These are phyloP conservation scores for Dactylellina cionopaga DNA, from an alignment of 2,329 filamentous ascomycete genomes.

Conservation along the genomic window DNA sequence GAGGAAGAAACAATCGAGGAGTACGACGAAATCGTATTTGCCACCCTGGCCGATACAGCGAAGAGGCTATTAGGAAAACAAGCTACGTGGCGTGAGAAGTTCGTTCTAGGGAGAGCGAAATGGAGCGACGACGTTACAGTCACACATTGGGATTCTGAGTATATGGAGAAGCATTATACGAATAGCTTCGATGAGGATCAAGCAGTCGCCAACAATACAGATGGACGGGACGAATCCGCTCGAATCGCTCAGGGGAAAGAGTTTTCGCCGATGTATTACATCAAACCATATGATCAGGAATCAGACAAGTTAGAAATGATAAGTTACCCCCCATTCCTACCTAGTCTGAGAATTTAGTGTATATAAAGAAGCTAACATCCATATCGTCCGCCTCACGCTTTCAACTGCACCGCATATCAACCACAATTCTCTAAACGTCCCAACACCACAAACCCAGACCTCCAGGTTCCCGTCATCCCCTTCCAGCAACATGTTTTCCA, in stretches of 20 bases:
- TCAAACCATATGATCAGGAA: conserved; percentile 69
- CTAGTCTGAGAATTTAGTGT: not conserved
- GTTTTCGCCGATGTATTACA: conserved; percentile 74
- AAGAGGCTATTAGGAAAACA: conserved; percentile 70
- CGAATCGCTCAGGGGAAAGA: conserved; percentile 62
- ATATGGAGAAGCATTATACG: conserved; percentile 76
- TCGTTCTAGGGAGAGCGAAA: conserved; percentile 75
- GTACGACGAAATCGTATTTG: conserved; percentile 75
- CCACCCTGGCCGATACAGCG: conserved; percentile 72
- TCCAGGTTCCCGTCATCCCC: conserved; percentile 19
- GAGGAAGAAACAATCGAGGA: conserved; percentile 60
- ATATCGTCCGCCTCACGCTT: conserved; percentile 9
- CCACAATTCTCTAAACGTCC: conserved; percentile 42
- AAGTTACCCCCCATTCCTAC: conserved; percentile 11
- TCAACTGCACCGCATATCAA: conserved; percentile 47
- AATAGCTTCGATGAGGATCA: conserved; percentile 67
- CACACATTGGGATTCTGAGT: conserved; percentile 72
- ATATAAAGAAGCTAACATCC: conserved; percentile 2
- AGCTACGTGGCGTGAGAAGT: conserved; percentile 70
- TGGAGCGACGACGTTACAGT: conserved; percentile 77
- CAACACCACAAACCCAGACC: conserved; percentile 25
- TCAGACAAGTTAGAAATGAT: conserved; percentile 71
- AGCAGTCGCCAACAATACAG: conserved; percentile 60
- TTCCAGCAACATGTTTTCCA: conserved; percentile 40
- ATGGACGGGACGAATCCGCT: conserved; percentile 57